Base-by-base conservation (phyloP, 2,329 filamentous ascomycete genomes). In the Colletotrichum melonis region DNA sequence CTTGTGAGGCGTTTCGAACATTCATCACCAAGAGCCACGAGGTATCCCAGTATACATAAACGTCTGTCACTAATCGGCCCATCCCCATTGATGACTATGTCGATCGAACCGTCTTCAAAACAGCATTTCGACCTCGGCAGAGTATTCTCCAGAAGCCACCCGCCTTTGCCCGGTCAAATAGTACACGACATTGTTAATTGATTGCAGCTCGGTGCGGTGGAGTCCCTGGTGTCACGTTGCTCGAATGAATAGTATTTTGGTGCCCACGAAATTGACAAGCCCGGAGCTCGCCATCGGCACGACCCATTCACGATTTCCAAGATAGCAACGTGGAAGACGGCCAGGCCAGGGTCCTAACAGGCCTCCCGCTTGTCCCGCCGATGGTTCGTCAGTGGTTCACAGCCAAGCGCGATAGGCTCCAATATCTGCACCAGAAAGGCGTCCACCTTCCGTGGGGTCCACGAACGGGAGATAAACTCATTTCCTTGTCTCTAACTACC, bases 401-500 rank as follows among this genome's bases (percentile, higher is more conserved):
- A 30, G 73, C 71, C 71, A 71, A 74, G 71, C 67, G 63, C 35
- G 32, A 69, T 73, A 66, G 62, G 70, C 66, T 28, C 66, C 66
- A 59, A 71, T 64, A 49, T 60, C 57, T 70, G 52, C 30, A 54
- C 57, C 71, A 65, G 58, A 62, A 64, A 55, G 42, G 46, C 52
- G 55, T 63, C 62, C 67, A 67, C 49, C 58, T 26, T 58, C 58
- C 54, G 58, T 46, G 62, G 70, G 71, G 52, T 67, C 59, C 59
- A 59, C 62, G 58, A 63, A 59, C 46, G 67, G 71, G 71, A 75
- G 73, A 75, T 74, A 57, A 74, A 59, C 57, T 75, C 73, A 75
- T 75, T 75, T 75, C 73, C 66, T 69, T 71, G 52, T 49, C 63
- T 62, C 63, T 46, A 66, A 71, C 73, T 75, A 74, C 71, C 71